Evolutionary conservation across 306 rosid species (phyloP), one percentile per base, ranked within the genome.

Genomic region (Dalbergia oliveri): DNA sequence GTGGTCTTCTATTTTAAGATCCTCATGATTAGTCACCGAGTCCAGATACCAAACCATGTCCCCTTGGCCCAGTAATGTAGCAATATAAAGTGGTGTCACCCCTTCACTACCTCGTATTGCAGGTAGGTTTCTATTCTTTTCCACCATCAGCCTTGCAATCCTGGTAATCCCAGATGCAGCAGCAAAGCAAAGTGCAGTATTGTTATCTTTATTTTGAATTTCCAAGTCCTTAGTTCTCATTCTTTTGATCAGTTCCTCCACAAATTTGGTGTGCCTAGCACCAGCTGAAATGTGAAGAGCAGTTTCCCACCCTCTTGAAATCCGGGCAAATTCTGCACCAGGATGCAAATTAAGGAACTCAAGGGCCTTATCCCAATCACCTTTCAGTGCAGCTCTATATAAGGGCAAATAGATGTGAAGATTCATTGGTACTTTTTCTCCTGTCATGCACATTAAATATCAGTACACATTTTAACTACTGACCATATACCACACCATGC

Each of bases 31-130:
- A 5, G 75, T 70, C 62, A 50, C 75, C 15, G 75, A 70, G 19
- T 50, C 50, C 15, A 70, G 75, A 70, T 70, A 70, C 75, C 75
- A 70, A 51, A 70, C 75, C 75, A 70, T 70, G 45, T 70, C 62
- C 47, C 62, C 50, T 31, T 70, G 75, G 15, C 75, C 75, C n/a
- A 70, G 45, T 51, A 70, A 50, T 31, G 75, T 70, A 33, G 75
- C 75, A 26, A 70, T 50, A 33, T 70, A 70, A 70, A 70, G 47
- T 31, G 75, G 75, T 70, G 75, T 70, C 47, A 70, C 75, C 15
- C 75, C 62, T 70, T 70, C 75, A 9, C 75, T 70, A 31, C 75
- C 75, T 51, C 75, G 61, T 50, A 70, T 70, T 15, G 31, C 33
- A 50, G 75, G 75, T 51, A 70, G 51, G 47, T 50, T 33, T 70